Evolutionary conservation across 306 rosid species (phyloP).

Genomic region (Mimosa bimucronata): DNA sequence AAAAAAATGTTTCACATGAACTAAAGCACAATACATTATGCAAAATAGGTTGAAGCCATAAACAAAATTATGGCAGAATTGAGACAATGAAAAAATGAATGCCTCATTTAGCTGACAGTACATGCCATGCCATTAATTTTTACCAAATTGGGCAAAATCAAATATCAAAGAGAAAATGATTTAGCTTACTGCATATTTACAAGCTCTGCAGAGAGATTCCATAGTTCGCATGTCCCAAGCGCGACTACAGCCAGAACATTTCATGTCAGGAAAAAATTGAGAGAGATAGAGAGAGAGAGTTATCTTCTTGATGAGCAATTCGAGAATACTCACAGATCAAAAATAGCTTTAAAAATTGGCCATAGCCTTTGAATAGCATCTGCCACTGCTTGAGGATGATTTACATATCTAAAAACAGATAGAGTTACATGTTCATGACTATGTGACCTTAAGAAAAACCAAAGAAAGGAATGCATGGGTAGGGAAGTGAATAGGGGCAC

Average conservation of each 20-base stretch:
- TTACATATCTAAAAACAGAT: constrained; percentile 71
- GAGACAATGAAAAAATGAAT: constrained; percentile 7
- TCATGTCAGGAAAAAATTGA: constrained; percentile 20
- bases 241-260: constrained; percentile 63
- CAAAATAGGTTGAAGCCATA: constrained; percentile 25
- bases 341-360: constrained; percentile 96
- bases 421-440: constrained; percentile 42
- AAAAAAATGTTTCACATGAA: constrained; percentile 1
- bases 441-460: background rate
- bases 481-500: constrained; percentile 13
- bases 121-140: constrained; percentile 2
- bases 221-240: constrained; percentile 99
- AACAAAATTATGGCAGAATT: background rate
- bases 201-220: constrained; percentile 99
- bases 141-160: constrained; percentile 25
- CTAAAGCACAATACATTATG: constrained; percentile 16
- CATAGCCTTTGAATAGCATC: constrained; percentile 94
- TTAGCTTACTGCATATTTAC: constrained; percentile 89
- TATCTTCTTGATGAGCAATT: constrained; percentile 28
- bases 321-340: constrained; percentile 79
- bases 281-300: too few species aligned
- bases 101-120: constrained; percentile 32
- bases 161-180: constrained; percentile 28
- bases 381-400: constrained; percentile 97
- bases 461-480: background rate